These are phyloP conservation scores for Solioccasus polychromus DNA, from an alignment of 768 basidiomycete genomes.

Conservation along the genomic window DNA sequence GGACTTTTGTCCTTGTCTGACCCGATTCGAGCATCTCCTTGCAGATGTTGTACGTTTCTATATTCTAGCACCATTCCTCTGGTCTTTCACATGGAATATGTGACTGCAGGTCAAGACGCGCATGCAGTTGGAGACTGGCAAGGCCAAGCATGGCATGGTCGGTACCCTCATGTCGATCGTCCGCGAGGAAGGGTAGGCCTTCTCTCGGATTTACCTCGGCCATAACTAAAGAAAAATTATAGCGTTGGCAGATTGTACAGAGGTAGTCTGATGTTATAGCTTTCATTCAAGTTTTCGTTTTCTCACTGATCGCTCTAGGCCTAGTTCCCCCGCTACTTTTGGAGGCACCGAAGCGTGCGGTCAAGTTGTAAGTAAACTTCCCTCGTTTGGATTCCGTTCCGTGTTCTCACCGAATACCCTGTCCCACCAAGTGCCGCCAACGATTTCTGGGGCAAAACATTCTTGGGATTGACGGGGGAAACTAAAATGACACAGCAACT, in stretches of 20 bases:
- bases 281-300: background rate
- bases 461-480: conserved; percentile 57
- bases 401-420: background rate
- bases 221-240: conserved; percentile 2
- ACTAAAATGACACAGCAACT: conserved; percentile 84
- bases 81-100: conserved; percentile 3
- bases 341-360: conserved; percentile 97
- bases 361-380: conserved; percentile 70
- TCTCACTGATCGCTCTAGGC: conserved; percentile 40
- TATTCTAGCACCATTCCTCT: background rate
- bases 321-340: conserved; percentile 93
- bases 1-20: background rate
- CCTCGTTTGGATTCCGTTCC: background rate
- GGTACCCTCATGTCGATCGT: conserved; percentile 83
- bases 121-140: conserved; percentile 93
- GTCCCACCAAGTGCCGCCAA: conserved; percentile 62
- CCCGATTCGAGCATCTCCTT: conserved; percentile 4
- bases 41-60: conserved; percentile 76
- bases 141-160: conserved; percentile 69
- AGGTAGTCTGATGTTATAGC: conserved; percentile 42
- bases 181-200: conserved; percentile 83
- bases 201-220: background rate
- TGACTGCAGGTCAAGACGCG: conserved; percentile 86
- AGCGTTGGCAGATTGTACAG: conserved; percentile 85
- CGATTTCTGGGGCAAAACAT: conserved; percentile 95